Conservation (phyloP, 352 stramenopile genomes). For the Phytophthora idaei region DNA sequence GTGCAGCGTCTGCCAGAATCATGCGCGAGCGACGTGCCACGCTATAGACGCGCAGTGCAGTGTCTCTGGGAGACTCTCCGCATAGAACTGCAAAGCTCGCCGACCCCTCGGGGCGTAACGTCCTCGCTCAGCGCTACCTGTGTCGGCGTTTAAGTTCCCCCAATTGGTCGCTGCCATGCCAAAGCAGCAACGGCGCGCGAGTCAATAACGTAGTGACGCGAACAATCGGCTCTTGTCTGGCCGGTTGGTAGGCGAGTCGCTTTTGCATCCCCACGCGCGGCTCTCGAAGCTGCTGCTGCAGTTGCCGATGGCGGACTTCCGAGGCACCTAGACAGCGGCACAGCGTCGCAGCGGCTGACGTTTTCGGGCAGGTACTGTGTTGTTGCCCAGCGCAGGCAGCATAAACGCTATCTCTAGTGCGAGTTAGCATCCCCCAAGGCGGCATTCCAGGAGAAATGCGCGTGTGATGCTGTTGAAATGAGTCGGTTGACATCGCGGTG, state of each 20-base stretch:
- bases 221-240: not conserved
- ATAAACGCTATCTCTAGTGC: not conserved
- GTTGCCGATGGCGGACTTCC: not conserved
- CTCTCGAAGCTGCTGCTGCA: not conserved
- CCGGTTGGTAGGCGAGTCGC: no score
- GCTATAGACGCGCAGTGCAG: conserved; percentile 17
- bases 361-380: no score
- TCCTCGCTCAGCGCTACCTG: not conserved
- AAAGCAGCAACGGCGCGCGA: conserved; percentile 3
- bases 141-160: not conserved
- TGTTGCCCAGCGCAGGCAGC: not conserved
- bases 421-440: not conserved
- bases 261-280: not conserved
- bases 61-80: not conserved
- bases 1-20: not conserved
- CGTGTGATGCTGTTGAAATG: not conserved
- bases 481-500: not conserved
- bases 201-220: not conserved
- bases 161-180: not conserved
- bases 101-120: conserved; percentile 4
- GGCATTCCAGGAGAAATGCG: not conserved
- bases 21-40: conserved; percentile 1
- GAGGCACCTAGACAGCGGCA: no score
- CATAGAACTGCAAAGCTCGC: conserved; percentile 22
- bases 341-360: no score